Evolutionary conservation across 345 rosid genomes (phyloP).

Genomic region (Hibiscus mutabilis): DNA sequence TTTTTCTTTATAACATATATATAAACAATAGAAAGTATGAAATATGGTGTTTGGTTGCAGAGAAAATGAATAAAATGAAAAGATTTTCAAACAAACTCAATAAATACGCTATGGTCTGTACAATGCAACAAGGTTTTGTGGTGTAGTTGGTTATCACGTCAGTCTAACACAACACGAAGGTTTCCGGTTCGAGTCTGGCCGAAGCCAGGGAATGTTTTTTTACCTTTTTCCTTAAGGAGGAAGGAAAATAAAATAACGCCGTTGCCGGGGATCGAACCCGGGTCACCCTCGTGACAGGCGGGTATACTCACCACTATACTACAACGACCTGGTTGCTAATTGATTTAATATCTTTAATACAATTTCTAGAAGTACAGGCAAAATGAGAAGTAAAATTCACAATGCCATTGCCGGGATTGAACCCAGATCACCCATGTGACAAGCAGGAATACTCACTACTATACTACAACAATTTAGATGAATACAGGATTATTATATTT

Average conservation of each 20-base stretch:
- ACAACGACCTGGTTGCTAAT: too few species aligned
- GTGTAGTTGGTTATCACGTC: conserved; percentile 99
- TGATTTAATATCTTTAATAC: too few species aligned
- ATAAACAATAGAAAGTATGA: background rate
- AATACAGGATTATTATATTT: too few species aligned
- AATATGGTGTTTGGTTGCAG: conserved; percentile 3
- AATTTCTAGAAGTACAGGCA: too few species aligned
- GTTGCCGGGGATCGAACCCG: conserved; percentile 98
- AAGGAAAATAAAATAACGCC: conserved; percentile 12
- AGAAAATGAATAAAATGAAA: background rate
- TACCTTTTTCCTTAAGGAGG: too few species aligned
- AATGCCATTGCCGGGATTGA: too few species aligned
- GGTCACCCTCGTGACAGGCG: too few species aligned
- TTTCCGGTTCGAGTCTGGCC: conserved; percentile 92
- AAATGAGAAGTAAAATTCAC: too few species aligned
- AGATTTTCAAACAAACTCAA: background rate
- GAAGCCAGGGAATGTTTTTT: conserved; percentile 37
- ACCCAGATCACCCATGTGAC: too few species aligned
- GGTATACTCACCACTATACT: conserved; percentile 73
- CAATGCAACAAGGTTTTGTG: conserved; percentile 30
- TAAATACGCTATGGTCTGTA: background rate
- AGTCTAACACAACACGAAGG: conserved; percentile 91
- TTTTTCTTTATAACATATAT: too few species aligned
- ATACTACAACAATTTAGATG: too few species aligned
- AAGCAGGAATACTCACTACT: too few species aligned